Evolutionary conservation across 2,329 filamentous ascomycete species (phyloP), one percentile per base, ranked within the genome.

Genomic region (Pestalotiopsis sp.): DNA sequence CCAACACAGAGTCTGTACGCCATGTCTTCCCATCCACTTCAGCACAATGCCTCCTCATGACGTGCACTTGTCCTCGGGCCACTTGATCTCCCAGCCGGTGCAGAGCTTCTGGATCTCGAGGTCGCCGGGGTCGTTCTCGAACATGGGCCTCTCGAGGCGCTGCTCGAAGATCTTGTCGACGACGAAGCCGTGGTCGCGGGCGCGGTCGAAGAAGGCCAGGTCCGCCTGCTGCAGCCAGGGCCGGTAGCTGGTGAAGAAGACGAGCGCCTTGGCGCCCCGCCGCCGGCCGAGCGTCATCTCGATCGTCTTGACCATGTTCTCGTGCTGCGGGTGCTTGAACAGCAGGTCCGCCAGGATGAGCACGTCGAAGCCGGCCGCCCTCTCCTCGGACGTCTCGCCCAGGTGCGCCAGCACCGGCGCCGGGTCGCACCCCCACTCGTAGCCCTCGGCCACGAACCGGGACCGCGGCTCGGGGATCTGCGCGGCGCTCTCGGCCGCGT

Each of bases 231-330:
- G 85, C 76, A 98, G 84, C 95, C 95, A 98, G 1, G 95, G 95
- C 71, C 96, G 87, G 81, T 98, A 97, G 23, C 93, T 95, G 0
- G 95, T 97, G 82, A 98, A 98, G 80, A 98, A 97, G 7, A 98
- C 94, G 74, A 95, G 88, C 2, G 94, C 94, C 66, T 86, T 86
- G 63, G 91, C 88, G 1, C 83, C 82, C 3, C 78, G 74, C 3
- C 82, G 79, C 70, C 82, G 84, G 73, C 86, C 87, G 75, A 98
- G 80, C 17, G 92, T 93, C 76, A 87, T 78, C 75, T 87, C 83
- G 70, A 98, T 88, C 3, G 92, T 94, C 72, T 87, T 86, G 72
- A 97, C 84, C 70, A 98, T 85, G 75, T 93, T 94, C 1, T 81
- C 84, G 77, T 98, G 95, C 82, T 97, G 94, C 4, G 91, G 92